Percentiles rank a stretch among this genome's conserved stretches.
These are phyloP conservation scores for Citrus maxima DNA, from an alignment of 345 rosid species.

Conservation along the genomic window DNA sequence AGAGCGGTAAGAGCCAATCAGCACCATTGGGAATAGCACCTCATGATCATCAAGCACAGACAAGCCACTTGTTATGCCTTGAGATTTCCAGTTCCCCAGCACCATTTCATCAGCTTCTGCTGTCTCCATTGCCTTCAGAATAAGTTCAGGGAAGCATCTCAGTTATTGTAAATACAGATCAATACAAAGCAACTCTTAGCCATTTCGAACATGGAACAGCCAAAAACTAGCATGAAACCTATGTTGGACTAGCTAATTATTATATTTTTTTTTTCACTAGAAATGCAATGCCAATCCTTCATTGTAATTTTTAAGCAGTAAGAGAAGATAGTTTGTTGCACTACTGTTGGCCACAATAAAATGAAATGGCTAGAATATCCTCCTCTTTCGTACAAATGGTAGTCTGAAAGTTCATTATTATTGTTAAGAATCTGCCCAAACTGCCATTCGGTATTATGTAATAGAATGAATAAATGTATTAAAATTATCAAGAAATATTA, in stretches of 20 bases:
- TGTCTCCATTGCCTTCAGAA: conserved; percentile 35
- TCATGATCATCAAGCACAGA: conserved; percentile 60
- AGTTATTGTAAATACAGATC: not conserved
- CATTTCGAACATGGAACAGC: not conserved
- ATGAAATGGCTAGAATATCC: not conserved
- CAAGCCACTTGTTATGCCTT: conserved; percentile 37
- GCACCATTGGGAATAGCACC: conserved; percentile 45
- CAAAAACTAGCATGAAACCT: not conserved
- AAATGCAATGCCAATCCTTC: not conserved
- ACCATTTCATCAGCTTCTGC: conserved; percentile 50
- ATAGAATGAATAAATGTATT: not conserved
- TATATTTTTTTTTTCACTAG: not conserved
- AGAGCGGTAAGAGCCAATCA: conserved; percentile 42
- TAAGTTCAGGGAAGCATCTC: not conserved
- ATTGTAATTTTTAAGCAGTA: not conserved
- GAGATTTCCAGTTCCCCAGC: conserved; percentile 61
- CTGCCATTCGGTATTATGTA: not conserved
- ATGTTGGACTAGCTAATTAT: not conserved
- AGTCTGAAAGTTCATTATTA: not conserved
- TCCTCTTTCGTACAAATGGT: not conserved
- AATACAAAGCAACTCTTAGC: not conserved
- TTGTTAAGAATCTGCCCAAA: not conserved
- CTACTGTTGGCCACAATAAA: not conserved
- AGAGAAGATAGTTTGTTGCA: not conserved
- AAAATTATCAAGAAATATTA: not conserved